Evolutionary conservation across 768 basidiomycete species (phyloP).

Genomic region (Hypsizygus marmoreus): DNA sequence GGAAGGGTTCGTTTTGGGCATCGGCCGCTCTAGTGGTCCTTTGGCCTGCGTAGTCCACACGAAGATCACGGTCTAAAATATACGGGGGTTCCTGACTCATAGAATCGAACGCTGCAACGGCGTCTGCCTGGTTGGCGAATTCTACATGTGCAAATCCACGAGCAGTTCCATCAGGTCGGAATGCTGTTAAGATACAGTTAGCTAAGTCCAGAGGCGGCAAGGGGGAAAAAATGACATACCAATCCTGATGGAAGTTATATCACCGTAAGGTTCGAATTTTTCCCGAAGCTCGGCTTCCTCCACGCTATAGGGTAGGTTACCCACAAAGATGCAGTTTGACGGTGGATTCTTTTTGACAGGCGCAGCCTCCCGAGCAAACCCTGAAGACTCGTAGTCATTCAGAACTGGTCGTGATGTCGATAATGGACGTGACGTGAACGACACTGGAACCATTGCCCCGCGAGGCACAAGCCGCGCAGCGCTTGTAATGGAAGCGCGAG

Average conservation of each 20-base stretch:
- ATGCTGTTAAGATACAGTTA: slow-evolving; percentile 15
- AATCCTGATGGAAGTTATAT: slow-evolving; percentile 36
- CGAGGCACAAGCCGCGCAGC: slow-evolving; percentile 3
- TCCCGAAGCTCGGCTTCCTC: slow-evolving; percentile 42
- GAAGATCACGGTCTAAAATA: slow-evolving; percentile 46
- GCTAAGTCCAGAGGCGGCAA: slow-evolving; percentile 3
- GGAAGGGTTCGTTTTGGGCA: slow-evolving; percentile 22
- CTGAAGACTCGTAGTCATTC: not conserved
- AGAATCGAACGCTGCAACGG: slow-evolving; percentile 37
- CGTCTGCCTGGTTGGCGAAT: slow-evolving; percentile 38
- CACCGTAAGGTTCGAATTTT: slow-evolving; percentile 46
- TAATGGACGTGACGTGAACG: slow-evolving; percentile 13
- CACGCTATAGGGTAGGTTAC: slow-evolving; percentile 54
- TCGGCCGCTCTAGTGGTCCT: not conserved
- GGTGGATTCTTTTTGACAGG: slow-evolving; percentile 36
- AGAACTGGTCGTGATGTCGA: slow-evolving; percentile 20
- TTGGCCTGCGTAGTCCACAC: slow-evolving; percentile 38
- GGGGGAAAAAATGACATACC: slow-evolving; percentile 32
- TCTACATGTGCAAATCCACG: slow-evolving; percentile 50
- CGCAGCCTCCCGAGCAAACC: not conserved
- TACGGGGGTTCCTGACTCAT: slow-evolving; percentile 46
- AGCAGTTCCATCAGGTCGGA: slow-evolving; percentile 35
- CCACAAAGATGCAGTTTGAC: no score
- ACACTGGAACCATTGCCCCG: not conserved
- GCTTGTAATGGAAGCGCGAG: slow-evolving; percentile 10